A percentile compares a stretch with the other conserved stretches of the same genome.
phyloP scores from a whole-genome alignment of 805 yeast species.

The Kodamaea fukazawae region DNA sequence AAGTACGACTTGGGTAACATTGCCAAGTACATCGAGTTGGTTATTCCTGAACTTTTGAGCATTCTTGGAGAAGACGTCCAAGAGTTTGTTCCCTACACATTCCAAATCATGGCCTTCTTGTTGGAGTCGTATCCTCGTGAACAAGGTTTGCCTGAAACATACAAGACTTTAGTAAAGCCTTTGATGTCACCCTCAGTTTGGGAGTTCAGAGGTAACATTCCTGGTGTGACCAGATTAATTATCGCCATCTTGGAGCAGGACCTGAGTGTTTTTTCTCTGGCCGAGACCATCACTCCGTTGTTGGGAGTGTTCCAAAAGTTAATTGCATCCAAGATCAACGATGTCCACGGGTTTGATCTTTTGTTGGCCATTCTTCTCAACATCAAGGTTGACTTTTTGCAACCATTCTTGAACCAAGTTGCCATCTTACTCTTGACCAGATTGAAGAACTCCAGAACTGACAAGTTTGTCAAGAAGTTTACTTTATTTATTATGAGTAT shows the following conservation, averaged over 20 bases:
- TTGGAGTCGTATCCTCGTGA: constrained; percentile 57
- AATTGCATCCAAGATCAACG: constrained; percentile 80
- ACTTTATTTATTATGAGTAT: constrained; percentile 53
- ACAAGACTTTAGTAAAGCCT: constrained; percentile 70
- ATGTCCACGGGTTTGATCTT: constrained; percentile 79
- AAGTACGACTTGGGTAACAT: constrained; percentile 41
- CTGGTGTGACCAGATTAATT: constrained; percentile 83
- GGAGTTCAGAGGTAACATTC: constrained; percentile 92
- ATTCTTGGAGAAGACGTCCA: constrained; percentile 82
- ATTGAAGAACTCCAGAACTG: constrained; percentile 77
- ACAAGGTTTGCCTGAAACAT: constrained; percentile 58
- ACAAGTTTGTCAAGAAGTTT: constrained; percentile 70
- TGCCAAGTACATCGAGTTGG: constrained; percentile 41
- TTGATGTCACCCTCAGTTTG: constrained; percentile 86
- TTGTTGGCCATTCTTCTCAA: constrained; percentile 63
- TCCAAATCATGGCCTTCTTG: constrained; percentile 82
- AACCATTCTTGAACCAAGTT: constrained; percentile 63
- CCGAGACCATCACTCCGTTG: constrained; percentile 60
- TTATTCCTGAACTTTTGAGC: constrained; percentile 65
- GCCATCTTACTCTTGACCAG: constrained; percentile 76
- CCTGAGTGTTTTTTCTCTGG: constrained; percentile 37
- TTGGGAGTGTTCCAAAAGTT: constrained; percentile 96
- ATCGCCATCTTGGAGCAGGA: constrained; percentile 59
- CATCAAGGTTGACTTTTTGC: constrained; percentile 49
- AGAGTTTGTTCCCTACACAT: constrained; percentile 89